Evolutionary conservation across 2,329 filamentous ascomycete genomes (phyloP), one percentile per base, ranked within the genome.

Genomic region (Xylariaceae sp.): DNA sequence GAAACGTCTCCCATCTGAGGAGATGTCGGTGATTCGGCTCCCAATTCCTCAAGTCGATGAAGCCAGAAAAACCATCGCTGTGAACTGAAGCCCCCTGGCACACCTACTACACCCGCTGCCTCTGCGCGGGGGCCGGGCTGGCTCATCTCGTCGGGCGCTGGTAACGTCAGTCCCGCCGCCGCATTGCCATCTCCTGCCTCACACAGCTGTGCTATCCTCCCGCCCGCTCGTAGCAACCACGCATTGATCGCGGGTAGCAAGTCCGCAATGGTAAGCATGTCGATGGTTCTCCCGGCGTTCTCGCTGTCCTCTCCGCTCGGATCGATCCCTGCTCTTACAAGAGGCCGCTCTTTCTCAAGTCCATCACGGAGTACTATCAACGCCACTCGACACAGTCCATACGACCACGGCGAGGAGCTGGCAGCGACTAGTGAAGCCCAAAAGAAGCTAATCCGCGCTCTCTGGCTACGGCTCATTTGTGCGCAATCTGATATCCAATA

Each of bases 11-110:
- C 41, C 19, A 45, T 5, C 7, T 46, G 48, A 42, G 42, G 53
- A 2, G 14, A 42, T 10, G 56, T 45, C 0, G 55, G 50, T 41
- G 53, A 14, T 34, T 58, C 59, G 6, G 53, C 57, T 41, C 57
- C 59, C 40, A 61, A 56, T 33, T 57, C 59, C 19, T 59, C 59
- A 13, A 61, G 55, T 16, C 59, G 48, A n/a, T 42, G 48, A 33
- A 59, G 44, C 59, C 59, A 61, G 57, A 59, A 61, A 22, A 61
- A 51, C 59, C 59, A 61, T 18, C 59, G 50, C 22, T 53, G 50
- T 17, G 57, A 50, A 22, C 55, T 59, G 49, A 61, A 61, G 12
- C 59, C 59, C 5, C 53, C 51, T 2, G 48, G 33, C 0, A 54
- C 53, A 10, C 44, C 38, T 40, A 49, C 47, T 18, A 61, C 44